A percentile compares a stretch with the other conserved stretches of the same genome.
These are phyloP conservation scores for Papiliotrema fonsecae DNA, from an alignment of 1,284 basidiomycete genomes.

Conservation along the genomic window DNA sequence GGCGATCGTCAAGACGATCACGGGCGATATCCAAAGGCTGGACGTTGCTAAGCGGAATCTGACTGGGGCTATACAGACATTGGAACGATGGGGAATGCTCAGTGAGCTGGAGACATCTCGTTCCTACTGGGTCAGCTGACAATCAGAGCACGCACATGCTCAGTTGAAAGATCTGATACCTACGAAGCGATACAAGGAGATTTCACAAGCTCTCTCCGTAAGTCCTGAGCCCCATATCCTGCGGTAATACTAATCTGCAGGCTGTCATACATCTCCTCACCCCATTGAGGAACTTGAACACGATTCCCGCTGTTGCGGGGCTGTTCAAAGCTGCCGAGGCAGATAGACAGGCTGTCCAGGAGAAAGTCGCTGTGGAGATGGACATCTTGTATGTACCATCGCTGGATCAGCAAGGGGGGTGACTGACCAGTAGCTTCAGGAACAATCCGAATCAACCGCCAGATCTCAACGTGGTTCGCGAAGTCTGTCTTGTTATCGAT, in stretches of 20 bases:
- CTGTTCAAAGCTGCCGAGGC: slow-evolving; percentile 74
- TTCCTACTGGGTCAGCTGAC: background rate
- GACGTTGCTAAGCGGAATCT: slow-evolving; percentile 94
- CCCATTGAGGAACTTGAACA: slow-evolving; percentile 69
- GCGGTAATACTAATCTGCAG: slow-evolving; percentile 45
- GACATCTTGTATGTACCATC: slow-evolving; percentile 70
- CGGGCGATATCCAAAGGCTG: slow-evolving; percentile 90
- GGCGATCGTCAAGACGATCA: slow-evolving; percentile 90
- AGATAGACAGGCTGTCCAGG: slow-evolving; percentile 68
- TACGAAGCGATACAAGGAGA: slow-evolving; percentile 74
- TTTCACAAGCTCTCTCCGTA: slow-evolving; percentile 73
- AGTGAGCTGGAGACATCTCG: slow-evolving; percentile 55
- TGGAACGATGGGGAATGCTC: slow-evolving; percentile 90
- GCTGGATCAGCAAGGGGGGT: background rate
- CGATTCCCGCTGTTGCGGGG: slow-evolving; percentile 68
- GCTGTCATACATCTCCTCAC: slow-evolving; percentile 80
- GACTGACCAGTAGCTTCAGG: slow-evolving; percentile 58
- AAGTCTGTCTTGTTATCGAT: slow-evolving; percentile 79
- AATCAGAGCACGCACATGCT: slow-evolving; percentile 70
- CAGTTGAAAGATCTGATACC: slow-evolving; percentile 74
- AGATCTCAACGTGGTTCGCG: slow-evolving; percentile 61
- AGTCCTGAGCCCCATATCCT: slow-evolving; percentile 17
- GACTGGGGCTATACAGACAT: slow-evolving; percentile 77
- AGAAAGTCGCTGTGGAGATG: slow-evolving; percentile 78
- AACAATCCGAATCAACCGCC: slow-evolving; percentile 67